Evolutionary conservation across 805 yeast genomes (phyloP), one percentile per base, ranked within the genome.

Genomic region (Blastobotrys parvus): DNA sequence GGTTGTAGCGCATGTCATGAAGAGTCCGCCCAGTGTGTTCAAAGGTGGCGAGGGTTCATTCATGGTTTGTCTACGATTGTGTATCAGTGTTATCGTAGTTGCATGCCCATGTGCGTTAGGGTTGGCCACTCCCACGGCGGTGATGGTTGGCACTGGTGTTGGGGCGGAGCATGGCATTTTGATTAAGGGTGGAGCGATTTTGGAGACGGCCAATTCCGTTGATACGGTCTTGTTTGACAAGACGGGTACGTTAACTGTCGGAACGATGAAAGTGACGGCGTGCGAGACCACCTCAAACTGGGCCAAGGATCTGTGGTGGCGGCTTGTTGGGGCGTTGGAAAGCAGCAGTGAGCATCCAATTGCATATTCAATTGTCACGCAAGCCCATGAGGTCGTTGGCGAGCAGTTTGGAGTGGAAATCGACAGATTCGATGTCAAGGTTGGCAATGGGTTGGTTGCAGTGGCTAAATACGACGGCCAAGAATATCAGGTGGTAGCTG

Each of bases 91-190:
- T 3, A 76, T 94, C 50, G 96, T 92, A 8, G 97, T 92, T 39
- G 98, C 98, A 1, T 92, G 99, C 63, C 99, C 99, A 0, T 92
- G 98, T 71, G 97, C 98, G 0, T 65, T 92, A 19, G 99, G 98
- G 2, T 70, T 92, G 40, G 97, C 97, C 3, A 95, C 97, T 0
- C 99, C 99, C 1, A 94, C 98, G 1, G 97, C 97, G 0, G 86
- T 92, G 8, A 92, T 94, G 97, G 98, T 92, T 2, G 98, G 97
- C 6, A 90, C 97, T 2, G 98, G 98, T 33, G 82, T 87, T 18
- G 97, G 95, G 33, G 97, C 98, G 0, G 62, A 75, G 11, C 71
- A 86, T 60, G 97, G 98, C 16, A 82, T 92, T 3, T 68, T 92
- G 42, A 83, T 92, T 55, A 92, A 90, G 62, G 95, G 97, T 38